Conservation (phyloP, 2,329 filamentous ascomycete genomes). For the Trichoderma aggressivum region DNA sequence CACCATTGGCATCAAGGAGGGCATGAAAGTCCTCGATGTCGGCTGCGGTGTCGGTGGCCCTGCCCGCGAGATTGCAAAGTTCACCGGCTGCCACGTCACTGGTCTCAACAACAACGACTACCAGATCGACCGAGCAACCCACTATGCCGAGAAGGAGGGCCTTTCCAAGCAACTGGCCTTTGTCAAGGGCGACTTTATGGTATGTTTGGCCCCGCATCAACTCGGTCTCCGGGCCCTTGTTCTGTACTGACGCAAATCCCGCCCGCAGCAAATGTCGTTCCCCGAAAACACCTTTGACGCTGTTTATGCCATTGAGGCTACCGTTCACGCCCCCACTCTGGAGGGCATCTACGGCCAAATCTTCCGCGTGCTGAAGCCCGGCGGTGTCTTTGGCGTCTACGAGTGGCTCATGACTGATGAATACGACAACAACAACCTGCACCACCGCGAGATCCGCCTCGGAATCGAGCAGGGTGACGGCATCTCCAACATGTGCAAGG, state of each 20-base stretch:
- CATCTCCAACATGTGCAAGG: slow-evolving; percentile 89
- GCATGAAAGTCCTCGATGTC: slow-evolving; percentile 87
- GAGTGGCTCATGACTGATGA: slow-evolving; percentile 96
- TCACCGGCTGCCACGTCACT: slow-evolving; percentile 78
- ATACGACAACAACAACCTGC: slow-evolving; percentile 81
- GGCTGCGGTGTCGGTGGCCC: slow-evolving; percentile 93
- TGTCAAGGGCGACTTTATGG: slow-evolving; percentile 93
- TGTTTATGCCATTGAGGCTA: slow-evolving; percentile 93
- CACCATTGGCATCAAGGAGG: slow-evolving; percentile 74
- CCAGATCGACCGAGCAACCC: slow-evolving; percentile 83
- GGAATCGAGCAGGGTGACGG: slow-evolving; percentile 91
- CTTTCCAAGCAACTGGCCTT: slow-evolving; percentile 73
- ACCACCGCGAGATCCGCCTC: slow-evolving; percentile 81
- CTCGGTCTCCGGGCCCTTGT: no score
- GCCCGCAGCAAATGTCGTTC: slow-evolving; percentile 69
- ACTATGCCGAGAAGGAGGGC: slow-evolving; percentile 75
- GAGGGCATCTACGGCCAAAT: slow-evolving; percentile 90
- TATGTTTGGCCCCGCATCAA: not conserved
- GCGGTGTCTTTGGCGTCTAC: slow-evolving; percentile 88
- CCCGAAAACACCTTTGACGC: slow-evolving; percentile 85
- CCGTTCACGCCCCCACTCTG: slow-evolving; percentile 82
- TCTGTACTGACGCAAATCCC: not conserved
- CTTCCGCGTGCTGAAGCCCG: slow-evolving; percentile 88
- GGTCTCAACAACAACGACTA: slow-evolving; percentile 98
- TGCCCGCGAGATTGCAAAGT: slow-evolving; percentile 91